Conservation (phyloP, 129 eudicot genomes). For the Centrapalus pauciflorus region DNA sequence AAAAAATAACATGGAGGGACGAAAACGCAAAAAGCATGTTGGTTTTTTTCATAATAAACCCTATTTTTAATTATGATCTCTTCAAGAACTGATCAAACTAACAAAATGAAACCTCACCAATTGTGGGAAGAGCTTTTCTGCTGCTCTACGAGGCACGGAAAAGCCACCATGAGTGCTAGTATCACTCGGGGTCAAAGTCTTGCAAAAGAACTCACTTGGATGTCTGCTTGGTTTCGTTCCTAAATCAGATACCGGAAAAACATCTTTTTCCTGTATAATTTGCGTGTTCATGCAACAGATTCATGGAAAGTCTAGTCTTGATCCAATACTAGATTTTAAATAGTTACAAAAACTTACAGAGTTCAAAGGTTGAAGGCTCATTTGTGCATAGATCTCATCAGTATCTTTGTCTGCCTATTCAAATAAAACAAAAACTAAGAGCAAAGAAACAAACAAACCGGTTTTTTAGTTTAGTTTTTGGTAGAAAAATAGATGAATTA, state of each 20-base stretch:
- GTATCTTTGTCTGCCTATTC: conserved; percentile 78
- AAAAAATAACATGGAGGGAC: background rate
- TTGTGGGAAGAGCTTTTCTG: conserved; percentile 84
- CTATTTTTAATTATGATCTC: too few relatives aligned
- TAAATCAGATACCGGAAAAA: conserved; percentile 56
- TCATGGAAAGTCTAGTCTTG: background rate
- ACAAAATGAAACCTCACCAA: conserved; percentile 36
- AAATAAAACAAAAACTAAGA: conserved; percentile 3
- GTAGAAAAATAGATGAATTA: conserved; percentile 17
- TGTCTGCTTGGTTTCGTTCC: conserved; percentile 62
- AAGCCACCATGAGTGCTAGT: conserved; percentile 93
- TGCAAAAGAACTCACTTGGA: conserved; percentile 81
- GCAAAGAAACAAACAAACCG: background rate
- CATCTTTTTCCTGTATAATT: conserved; percentile 63
- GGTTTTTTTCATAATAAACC: too few relatives aligned
- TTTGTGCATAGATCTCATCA: conserved; percentile 79
- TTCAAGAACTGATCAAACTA: background rate
- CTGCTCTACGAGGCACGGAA: conserved; percentile 88
- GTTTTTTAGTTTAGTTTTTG: background rate
- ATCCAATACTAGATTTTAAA: background rate
- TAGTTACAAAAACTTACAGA: conserved; percentile 41
- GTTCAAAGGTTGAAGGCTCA: conserved; percentile 82
- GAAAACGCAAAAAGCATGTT: too few relatives aligned
- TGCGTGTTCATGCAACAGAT: background rate
- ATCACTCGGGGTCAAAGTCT: conserved; percentile 84